Base-by-base conservation (phyloP, 257 asterid genomes). In the Nicotiana tomentosiformis region DNA sequence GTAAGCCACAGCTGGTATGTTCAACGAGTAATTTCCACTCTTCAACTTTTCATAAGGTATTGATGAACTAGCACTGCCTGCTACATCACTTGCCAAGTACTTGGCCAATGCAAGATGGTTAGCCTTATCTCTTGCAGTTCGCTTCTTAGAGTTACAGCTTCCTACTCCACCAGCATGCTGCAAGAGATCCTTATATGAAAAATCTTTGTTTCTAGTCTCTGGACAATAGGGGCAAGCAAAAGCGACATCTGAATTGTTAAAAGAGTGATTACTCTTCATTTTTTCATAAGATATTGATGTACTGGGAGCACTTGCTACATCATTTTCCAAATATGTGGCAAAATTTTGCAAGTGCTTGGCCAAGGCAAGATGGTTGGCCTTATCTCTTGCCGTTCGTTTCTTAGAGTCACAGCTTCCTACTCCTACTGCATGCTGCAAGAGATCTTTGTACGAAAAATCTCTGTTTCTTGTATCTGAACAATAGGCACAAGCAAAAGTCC, bases 151-250 rank as follows among this genome's bases (percentile, higher is more conserved):
- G 81, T 20, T 87, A 68, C 93, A 86, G 53, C 78, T 88, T 43
- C 91, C 92, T 53, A 95, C 90, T 51, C 93, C 87, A 78, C 86
- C 87, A 16, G 91, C 94, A 62, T 93, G 98, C 88, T 95, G 97
- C 90, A 89, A 65, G 84, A 95, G 92, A 23, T 93, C 98, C 83
- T 87, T 86, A 83, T 86, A 90, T 60, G 57, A 86, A 83, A 61
- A 92, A 85, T 84, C 91, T 37, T 85, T 84, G 88, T 90, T 93
- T 83, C 86, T 87, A 81, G 88, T 91, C 77, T 88, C 88, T n/a
- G 94, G 89, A 87, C 99, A 95, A 85, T 74, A 94, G 23, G 98
- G 98, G 89, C 99, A 95, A 58, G 88, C 74, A 84, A 88, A 92
- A 30, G 89, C 88, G 58, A 87, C 82, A 69, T 86, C 91, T 16